These are phyloP conservation scores for Saksenaea oblongispora DNA, from an alignment of 371 early-diverging fungal genomes.

Conservation along the genomic window DNA sequence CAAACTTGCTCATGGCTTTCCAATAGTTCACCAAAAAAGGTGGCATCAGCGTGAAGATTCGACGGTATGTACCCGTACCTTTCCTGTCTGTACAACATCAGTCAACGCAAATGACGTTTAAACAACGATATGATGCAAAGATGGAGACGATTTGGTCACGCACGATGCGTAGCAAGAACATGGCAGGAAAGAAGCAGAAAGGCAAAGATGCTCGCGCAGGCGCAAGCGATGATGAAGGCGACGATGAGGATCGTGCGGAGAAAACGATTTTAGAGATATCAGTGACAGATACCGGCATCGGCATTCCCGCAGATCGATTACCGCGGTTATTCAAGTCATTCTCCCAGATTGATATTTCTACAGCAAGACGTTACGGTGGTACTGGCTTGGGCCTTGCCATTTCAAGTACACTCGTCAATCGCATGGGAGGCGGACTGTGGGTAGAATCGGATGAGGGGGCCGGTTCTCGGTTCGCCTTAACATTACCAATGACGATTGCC, in stretches of 20 bases:
- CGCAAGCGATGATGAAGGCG: slow-evolving; percentile 22
- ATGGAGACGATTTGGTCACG: slow-evolving; percentile 41
- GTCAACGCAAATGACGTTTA: slow-evolving; percentile 46
- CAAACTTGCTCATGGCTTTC: background rate
- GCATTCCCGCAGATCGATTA: slow-evolving; percentile 60
- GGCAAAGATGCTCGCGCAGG: slow-evolving; percentile 13
- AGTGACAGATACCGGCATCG: slow-evolving; percentile 62
- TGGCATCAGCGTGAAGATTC: slow-evolving; percentile 41
- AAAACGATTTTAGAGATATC: slow-evolving; percentile 56
- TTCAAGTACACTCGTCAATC: slow-evolving; percentile 57
- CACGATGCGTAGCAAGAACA: slow-evolving; percentile 15
- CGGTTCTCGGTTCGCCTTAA: slow-evolving; percentile 59
- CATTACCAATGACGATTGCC: slow-evolving; percentile 53
- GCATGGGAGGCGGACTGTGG: slow-evolving; percentile 65
- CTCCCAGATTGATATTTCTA: slow-evolving; percentile 62
- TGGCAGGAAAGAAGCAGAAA: background rate
- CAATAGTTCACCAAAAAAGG: slow-evolving; percentile 47
- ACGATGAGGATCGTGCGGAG: slow-evolving; percentile 25
- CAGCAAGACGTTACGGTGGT: slow-evolving; percentile 59
- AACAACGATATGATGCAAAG: slow-evolving; percentile 62
- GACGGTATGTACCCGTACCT: slow-evolving; percentile 34
- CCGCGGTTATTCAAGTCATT: slow-evolving; percentile 61
- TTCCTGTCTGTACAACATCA: slow-evolving; percentile 22
- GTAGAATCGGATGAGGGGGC: slow-evolving; percentile 58
- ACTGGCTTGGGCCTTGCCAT: slow-evolving; percentile 62